Percentiles rank a stretch among this genome's conserved stretches.
phyloP scores from a whole-genome alignment of 2,329 filamentous ascomycete genomes.

The Hypoxylon sp. region DNA sequence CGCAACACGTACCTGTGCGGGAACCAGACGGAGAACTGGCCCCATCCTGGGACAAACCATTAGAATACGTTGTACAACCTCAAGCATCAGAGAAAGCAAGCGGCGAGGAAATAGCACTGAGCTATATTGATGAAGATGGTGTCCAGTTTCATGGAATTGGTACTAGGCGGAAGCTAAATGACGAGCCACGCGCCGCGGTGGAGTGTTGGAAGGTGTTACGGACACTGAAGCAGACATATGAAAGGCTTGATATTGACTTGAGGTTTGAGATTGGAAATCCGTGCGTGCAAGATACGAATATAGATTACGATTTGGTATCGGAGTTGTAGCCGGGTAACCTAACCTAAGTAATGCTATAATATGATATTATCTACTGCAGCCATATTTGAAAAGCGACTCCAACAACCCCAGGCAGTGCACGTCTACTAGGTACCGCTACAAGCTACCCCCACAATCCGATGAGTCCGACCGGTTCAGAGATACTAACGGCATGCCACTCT shows the following conservation, averaged over 20 bases:
- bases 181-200: neutral
- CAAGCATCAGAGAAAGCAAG: neutral
- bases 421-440: neutral
- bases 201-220: constrained; percentile 19
- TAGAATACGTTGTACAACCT: constrained; percentile 1
- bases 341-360: neutral
- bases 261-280: constrained; percentile 21
- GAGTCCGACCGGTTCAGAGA: too few species aligned
- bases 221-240: constrained; percentile 24
- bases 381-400: neutral
- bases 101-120: neutral
- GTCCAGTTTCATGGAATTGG: neutral
- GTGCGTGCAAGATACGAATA: constrained; percentile 7
- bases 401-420: neutral
- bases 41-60: neutral
- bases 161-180: neutral
- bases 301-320: neutral
- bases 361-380: neutral
- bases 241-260: constrained; percentile 24
- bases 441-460: too few species aligned
- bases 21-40: neutral
- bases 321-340: constrained; percentile 4
- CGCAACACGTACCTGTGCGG: constrained; percentile 12
- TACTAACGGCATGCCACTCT: too few species aligned
- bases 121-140: constrained; percentile 5